A percentile compares a stretch with the other conserved stretches of the same genome.
Evolutionary conservation across 495 filamentous ascomycete species (phyloP).

Genomic region (Aspergillus steynii): DNA sequence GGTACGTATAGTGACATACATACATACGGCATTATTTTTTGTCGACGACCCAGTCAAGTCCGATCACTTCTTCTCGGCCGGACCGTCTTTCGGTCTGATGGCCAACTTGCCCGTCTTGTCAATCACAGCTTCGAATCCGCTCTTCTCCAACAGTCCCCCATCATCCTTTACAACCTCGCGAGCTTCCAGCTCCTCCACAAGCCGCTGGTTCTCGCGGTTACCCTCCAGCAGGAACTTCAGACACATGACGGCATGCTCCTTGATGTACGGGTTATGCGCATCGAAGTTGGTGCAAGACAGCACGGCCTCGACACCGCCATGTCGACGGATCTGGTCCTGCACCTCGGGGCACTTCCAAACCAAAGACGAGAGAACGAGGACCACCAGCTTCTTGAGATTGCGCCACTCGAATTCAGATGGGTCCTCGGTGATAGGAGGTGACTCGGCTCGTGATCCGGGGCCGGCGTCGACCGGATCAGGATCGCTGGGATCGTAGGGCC

Average conservation of each 20-base stretch:
- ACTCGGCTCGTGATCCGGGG: slow-evolving; percentile 49
- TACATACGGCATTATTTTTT: not conserved
- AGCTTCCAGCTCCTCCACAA: slow-evolving; percentile 67
- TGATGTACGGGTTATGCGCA: slow-evolving; percentile 84
- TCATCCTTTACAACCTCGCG: slow-evolving; percentile 52
- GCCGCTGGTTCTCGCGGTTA: slow-evolving; percentile 73
- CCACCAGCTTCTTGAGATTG: slow-evolving; percentile 87
- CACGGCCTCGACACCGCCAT: slow-evolving; percentile 81
- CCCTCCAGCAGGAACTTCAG: slow-evolving; percentile 87
- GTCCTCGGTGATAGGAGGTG: slow-evolving; percentile 70
- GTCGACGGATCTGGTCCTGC: slow-evolving; percentile 78
- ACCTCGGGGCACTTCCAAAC: slow-evolving; percentile 78
- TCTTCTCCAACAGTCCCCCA: slow-evolving; percentile 46
- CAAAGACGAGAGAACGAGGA: slow-evolving; percentile 81
- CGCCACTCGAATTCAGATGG: slow-evolving; percentile 90
- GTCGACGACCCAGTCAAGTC: not conserved
- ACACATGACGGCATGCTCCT: slow-evolving; percentile 88
- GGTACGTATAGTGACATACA: slow-evolving; percentile 3
- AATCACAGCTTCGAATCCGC: slow-evolving; percentile 55
- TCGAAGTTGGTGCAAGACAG: slow-evolving; percentile 85
- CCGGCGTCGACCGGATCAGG: slow-evolving; percentile 43
- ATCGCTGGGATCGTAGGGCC: slow-evolving; percentile 56
- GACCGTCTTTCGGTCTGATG: slow-evolving; percentile 34
- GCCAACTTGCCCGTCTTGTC: slow-evolving; percentile 53
- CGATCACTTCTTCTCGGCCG: slow-evolving; percentile 4